phyloP scores from a whole-genome alignment of 148 eudicot species.

The Chenopodium quinoa region DNA sequence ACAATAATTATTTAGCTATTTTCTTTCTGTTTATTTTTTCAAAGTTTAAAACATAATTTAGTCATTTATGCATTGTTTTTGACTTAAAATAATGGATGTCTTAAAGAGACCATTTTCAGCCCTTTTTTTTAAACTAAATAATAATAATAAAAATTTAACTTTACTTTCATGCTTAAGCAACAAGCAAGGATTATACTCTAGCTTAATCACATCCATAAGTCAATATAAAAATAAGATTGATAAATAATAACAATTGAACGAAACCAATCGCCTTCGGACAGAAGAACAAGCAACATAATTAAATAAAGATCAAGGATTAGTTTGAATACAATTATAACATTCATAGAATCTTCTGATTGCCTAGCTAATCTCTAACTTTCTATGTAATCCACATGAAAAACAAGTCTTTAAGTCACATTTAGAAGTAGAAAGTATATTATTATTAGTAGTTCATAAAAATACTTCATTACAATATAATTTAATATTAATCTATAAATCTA shows the following conservation, averaged over 20 bases:
- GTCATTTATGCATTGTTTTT: constrained; percentile 15
- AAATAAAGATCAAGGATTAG: constrained; percentile 7
- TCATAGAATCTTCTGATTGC: constrained; percentile 24
- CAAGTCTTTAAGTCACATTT: constrained; percentile 13
- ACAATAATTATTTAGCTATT: not conserved
- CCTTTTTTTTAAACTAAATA: not conserved
- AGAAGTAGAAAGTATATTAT: not conserved
- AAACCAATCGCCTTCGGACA: constrained; percentile 21
- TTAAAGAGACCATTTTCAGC: constrained; percentile 8
- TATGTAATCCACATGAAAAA: constrained; percentile 20
- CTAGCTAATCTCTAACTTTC: constrained; percentile 12
- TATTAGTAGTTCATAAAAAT: not conserved
- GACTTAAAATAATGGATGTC: not conserved
- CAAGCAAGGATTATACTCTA: constrained; percentile 1
- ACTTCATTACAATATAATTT: constrained; percentile 4
- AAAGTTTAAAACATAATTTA: not conserved
- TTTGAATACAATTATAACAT: constrained; percentile 14
- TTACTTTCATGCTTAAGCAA: constrained; percentile 17
- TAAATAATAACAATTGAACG: constrained; percentile 10
- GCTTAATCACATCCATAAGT: constrained; percentile 19
- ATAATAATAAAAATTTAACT: not conserved
- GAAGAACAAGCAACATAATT: constrained; percentile 30
- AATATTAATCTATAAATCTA: constrained; percentile 22
- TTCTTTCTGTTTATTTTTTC: not conserved
- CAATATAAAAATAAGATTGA: constrained; percentile 9